Evolutionary conservation across 1,284 basidiomycete genomes (phyloP).

Genomic region (Sporisorium scitamineum): DNA sequence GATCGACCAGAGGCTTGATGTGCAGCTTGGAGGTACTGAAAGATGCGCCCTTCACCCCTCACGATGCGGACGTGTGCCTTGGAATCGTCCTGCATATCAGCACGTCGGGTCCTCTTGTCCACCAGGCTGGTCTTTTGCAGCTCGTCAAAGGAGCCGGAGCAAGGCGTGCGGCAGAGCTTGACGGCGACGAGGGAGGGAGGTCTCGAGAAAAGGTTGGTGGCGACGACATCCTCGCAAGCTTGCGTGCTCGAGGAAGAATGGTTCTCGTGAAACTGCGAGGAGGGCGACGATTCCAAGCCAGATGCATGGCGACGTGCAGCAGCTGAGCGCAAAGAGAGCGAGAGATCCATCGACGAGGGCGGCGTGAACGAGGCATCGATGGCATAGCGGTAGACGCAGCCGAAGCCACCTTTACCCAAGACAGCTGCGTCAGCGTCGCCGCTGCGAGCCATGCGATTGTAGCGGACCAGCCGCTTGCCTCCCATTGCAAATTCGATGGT

Average conservation of each 20-base stretch:
- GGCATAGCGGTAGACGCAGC: conserved; percentile 51
- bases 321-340: conserved; percentile 12
- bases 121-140: conserved; percentile 52
- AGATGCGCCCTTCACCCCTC: conserved; percentile 57
- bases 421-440: conserved; percentile 40
- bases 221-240: background rate
- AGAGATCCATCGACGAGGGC: conserved; percentile 37
- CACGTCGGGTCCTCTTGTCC: conserved; percentile 35
- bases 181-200: conserved; percentile 55
- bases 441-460: conserved; percentile 35
- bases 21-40: conserved; percentile 52
- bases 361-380: conserved; percentile 52
- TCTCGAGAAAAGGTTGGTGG: conserved; percentile 3
- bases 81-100: conserved; percentile 38
- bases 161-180: conserved; percentile 62
- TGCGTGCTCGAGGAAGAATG: background rate
- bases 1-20: conserved; percentile 19
- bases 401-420: conserved; percentile 51
- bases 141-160: conserved; percentile 59
- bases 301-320: conserved; percentile 19
- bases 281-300: background rate
- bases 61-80: conserved; percentile 54
- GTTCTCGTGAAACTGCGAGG: background rate
- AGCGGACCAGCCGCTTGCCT: conserved; percentile 33
- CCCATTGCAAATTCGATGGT: conserved; percentile 27